These are phyloP conservation scores for Leccinum arenicola DNA, from an alignment of 768 basidiomycete species.

Conservation along the genomic window DNA sequence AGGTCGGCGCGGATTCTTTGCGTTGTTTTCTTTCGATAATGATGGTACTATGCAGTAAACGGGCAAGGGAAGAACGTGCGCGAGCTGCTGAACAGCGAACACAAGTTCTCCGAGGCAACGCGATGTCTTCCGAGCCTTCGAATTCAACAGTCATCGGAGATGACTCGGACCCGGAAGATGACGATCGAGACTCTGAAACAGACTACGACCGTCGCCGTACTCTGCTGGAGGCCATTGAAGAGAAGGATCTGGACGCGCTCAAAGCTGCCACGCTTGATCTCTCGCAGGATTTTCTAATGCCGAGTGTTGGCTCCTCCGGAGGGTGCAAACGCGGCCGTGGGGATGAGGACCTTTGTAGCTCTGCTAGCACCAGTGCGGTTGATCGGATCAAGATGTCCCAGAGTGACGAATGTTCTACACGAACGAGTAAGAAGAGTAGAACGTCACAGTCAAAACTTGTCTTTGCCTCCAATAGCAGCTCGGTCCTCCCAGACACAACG, in stretches of 20 bases:
- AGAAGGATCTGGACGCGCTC: constrained; percentile 42
- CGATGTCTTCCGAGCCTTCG: constrained; percentile 6
- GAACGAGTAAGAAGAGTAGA: constrained; percentile 20
- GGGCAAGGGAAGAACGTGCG: constrained; percentile 77
- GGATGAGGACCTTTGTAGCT: not conserved
- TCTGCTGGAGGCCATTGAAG: constrained; percentile 46
- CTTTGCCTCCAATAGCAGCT: not conserved
- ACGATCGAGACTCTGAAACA: constrained; percentile 44
- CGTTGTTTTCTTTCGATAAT: not conserved
- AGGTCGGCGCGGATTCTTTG: constrained; percentile 43
- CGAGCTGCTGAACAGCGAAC: constrained; percentile 68
- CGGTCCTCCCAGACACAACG: not conserved
- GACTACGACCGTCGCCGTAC: constrained; percentile 49
- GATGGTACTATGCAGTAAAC: constrained; percentile 49
- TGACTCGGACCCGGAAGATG: constrained; percentile 37
- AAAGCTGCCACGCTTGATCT: constrained; percentile 45
- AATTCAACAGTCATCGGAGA: constrained; percentile 12
- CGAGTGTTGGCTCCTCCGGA: constrained; percentile 7
- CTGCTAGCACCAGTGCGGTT: not conserved
- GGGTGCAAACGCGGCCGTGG: constrained; percentile 2
- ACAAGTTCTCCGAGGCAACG: constrained; percentile 39
- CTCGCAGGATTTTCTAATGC: constrained; percentile 50
- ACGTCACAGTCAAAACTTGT: constrained; percentile 17
- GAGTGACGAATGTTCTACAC: constrained; percentile 1
- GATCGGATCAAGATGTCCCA: not conserved